Base-by-base conservation (phyloP, 1,284 basidiomycete species). In the Porphyrellus sp. region DNA sequence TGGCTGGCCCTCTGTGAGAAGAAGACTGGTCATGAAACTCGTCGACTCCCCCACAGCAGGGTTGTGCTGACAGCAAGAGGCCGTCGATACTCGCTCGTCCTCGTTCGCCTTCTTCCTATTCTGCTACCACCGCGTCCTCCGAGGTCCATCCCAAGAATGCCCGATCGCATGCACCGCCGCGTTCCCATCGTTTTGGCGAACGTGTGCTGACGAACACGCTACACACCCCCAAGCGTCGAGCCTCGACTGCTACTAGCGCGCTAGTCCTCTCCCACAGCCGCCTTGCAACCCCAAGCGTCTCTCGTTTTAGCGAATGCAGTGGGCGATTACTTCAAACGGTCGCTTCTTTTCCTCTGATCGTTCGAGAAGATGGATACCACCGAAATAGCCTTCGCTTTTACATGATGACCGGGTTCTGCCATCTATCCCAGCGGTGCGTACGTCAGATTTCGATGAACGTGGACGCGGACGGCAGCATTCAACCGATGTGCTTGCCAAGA, bases 1-100 rank as follows among this genome's bases (percentile, higher is more conserved):
- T 35, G 11, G 38, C 30, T 42, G 51, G n/a, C 37, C 25, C 31
- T 25, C 47, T 59, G 59, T 60, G 59, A 63, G 59, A 63, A 34
- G 23, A 37, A n/a, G 20, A 38, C 4, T 11, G 15, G 7, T 20
- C 38, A 52, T 56, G 53, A 56, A 56, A 56, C 57, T 31, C 8
- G 52, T 30, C 30, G 30, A 12, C 30, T 13, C 12, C 20, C 5
- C 12, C 38, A 16, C 39, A 57, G n/a, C n/a, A 43, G 43, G 51
- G 56, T 57, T 58, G 54, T 16, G 5, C 23, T 54, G 55, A 54
- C 55, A 54, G 58, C 35, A 30, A 44, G 31, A 52, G 28, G 20
- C 55, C 53, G 56, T 35, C 40, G n/a, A 2, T 44, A n/a, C 8
- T 28, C 23, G 13, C 18, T 23, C 7, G 21, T 38, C 46, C 57